Percentiles rank a stretch among this genome's conserved stretches.
Conservation (phyloP, 2,329 filamentous ascomycete species). For the Ceratocystis harringtonii region DNA sequence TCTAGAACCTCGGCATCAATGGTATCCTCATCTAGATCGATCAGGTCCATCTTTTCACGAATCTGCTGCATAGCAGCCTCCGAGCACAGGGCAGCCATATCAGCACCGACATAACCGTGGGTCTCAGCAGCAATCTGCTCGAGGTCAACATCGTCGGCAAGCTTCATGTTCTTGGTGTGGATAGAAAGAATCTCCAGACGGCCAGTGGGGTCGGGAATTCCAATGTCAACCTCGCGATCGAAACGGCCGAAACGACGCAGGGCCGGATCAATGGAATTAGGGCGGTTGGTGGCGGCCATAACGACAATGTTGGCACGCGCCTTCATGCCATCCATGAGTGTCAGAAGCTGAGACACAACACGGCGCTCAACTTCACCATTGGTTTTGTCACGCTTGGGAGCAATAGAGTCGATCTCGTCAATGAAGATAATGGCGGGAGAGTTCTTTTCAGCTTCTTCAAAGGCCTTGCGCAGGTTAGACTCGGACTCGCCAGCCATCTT, state of each 20-base stretch:
- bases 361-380: slow-evolving; percentile 97
- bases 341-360: slow-evolving; percentile 92
- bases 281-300: slow-evolving; percentile 97
- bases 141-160: slow-evolving; percentile 88
- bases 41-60: slow-evolving; percentile 99
- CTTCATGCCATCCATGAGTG: slow-evolving; percentile 99
- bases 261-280: slow-evolving; percentile 96
- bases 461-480: slow-evolving; percentile 96
- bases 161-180: slow-evolving; percentile 99
- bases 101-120: slow-evolving; percentile 96
- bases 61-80: slow-evolving; percentile 99
- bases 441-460: slow-evolving; percentile 99
- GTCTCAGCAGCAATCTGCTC: slow-evolving; percentile 95
- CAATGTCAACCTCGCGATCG: slow-evolving; percentile 97
- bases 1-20: slow-evolving; percentile 98
- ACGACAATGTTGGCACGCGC: slow-evolving; percentile 95
- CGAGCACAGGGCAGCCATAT: slow-evolving; percentile 94
- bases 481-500: slow-evolving; percentile 99
- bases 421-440: slow-evolving; percentile 99
- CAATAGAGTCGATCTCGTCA: slow-evolving; percentile 97
- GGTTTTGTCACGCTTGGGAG: slow-evolving; percentile 98
- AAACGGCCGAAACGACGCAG: slow-evolving; percentile 97
- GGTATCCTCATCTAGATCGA: slow-evolving; percentile 96
- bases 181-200: slow-evolving; percentile 98
- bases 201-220: slow-evolving; percentile 92